These are phyloP conservation scores for Prunus mume DNA, from an alignment of 306 rosid genomes.

Conservation along the genomic window DNA sequence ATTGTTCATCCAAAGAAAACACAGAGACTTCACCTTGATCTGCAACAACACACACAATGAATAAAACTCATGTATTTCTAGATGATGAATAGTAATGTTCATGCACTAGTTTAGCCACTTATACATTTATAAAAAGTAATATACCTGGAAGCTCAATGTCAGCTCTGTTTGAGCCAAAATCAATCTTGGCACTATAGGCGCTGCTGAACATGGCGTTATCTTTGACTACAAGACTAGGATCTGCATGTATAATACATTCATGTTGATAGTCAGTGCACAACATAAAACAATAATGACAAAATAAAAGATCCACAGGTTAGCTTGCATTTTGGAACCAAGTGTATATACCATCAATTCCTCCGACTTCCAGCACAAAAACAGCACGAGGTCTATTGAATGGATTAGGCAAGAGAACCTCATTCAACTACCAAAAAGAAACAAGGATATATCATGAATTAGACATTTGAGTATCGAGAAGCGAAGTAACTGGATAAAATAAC, in stretches of 20 bases:
- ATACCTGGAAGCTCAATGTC: constrained; percentile 76
- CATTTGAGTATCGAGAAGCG: not conserved
- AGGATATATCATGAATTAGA: constrained; percentile 23
- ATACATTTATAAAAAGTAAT: not conserved
- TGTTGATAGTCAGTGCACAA: constrained; percentile 5
- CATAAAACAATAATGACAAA: not conserved
- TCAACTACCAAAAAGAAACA: constrained; percentile 60
- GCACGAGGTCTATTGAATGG: constrained; percentile 89
- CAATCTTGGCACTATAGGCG: constrained; percentile 38
- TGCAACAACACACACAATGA: constrained; percentile 31
- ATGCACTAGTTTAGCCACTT: not conserved
- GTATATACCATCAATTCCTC: constrained; percentile 64
- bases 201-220: constrained; percentile 42
- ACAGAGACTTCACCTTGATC: constrained; percentile 67
- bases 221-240: constrained; percentile 40
- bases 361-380: constrained; percentile 72
- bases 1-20: constrained; percentile 66
- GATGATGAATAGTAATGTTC: not conserved
- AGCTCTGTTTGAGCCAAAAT: constrained; percentile 46
- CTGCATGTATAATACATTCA: constrained; percentile 42
- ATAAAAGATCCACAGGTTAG: not conserved
- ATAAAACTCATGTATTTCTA: not conserved
- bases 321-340: constrained; percentile 18
- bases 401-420: constrained; percentile 75
- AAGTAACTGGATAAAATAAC: constrained; percentile 10